Base-by-base conservation (phyloP, 495 filamentous ascomycete species). In the Penicillium taxi region DNA sequence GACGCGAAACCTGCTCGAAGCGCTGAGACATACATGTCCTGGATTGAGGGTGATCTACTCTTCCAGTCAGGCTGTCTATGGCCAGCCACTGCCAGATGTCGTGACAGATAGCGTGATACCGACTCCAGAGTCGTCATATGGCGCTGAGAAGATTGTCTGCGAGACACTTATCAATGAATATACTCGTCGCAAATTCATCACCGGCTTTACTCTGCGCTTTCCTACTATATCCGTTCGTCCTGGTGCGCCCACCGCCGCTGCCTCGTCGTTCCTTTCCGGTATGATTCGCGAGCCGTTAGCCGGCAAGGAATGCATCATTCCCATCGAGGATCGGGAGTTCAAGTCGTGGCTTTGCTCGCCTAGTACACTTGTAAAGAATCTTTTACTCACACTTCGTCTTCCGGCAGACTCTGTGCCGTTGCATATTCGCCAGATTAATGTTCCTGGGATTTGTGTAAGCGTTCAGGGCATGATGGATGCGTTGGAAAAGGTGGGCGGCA, bases 401-500 rank as follows among this genome's bases (percentile, higher is more conserved):
- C 62, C 70, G 3, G 56, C 58, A 3, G 60, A 70, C 12, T 59
- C 53, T 24, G 47, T 84, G 39, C 72, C 73, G 17, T 40, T 35
- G 16, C 69, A 82, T 47, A 73, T 70, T 22, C 64, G 82, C 21
- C 72, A 75, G 39, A 67, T 86, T 30, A 83, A 84, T 56, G 62
- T 85, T 13, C 83, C 83, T 1, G 82, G 83, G 0, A 76, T 82
- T 25, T 75, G 74, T 16, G 78, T 80, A 15, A 82, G 70, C 2
- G 66, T 84, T 4, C 74, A 80, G 59, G 77, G 82, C 42, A 73
- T 86, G 68, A 72, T 84, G 67, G 77, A 86, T 50, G 75, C 81
- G 15, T 47, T 88, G 50, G 75, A 64, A 14, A 75, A 70, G 48
- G 72, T 82, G 9, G 82, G 74, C 0, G 82, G 82, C 0, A 65